Evolutionary conservation across 441 rosid genomes (phyloP), one percentile per base, ranked within the genome.

Genomic region (Populus trichocarpa): DNA sequence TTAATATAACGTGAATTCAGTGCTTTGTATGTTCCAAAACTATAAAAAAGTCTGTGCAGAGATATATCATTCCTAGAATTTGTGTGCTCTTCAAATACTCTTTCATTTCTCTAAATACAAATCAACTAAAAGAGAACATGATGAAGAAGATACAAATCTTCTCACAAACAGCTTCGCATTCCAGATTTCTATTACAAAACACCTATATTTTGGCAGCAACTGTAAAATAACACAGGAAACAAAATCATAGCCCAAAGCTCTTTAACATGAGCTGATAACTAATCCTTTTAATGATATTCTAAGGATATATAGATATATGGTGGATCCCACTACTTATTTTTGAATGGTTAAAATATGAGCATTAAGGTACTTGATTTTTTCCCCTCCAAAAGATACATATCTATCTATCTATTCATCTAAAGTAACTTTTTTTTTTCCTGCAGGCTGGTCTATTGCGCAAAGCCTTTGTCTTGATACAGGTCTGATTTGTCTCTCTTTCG

Each of bases 401-500:
- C 22, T 69, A 72, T 66, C 6, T 35, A 22, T 68, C 28, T 65
- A 28, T 42, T 16, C 67, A 53, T 73, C 74, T 84, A 64, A 63
- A 77, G 22, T 35, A 35, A 63, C 73, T n/a, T 74, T 84, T 65
- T 53, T 6, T 77, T 65, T 71, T 77, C 32, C 80, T 88, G 85
- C 90, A 96, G 99, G 94, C 88, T 83, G 97, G 99, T 84, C 87
- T 93, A 69, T 92, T 91, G 30, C 94, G 93, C 78, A 89, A 89
- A 87, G 68, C 93, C 64, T 89, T 96, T 74, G 89, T 92, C 78
- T 86, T 96, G 85, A 93, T 96, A 87, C 99, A 96, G 99, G 99
- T 96, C 72, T 80, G 86, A 71, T 80, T 77, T 70, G 10, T 59
- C 12, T 57, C 20, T 73, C 28, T 68, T 67, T 32, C 66, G 4